Evolutionary conservation across 139 green algal species (phyloP).

Genomic region (Yamagishiella unicocca): DNA sequence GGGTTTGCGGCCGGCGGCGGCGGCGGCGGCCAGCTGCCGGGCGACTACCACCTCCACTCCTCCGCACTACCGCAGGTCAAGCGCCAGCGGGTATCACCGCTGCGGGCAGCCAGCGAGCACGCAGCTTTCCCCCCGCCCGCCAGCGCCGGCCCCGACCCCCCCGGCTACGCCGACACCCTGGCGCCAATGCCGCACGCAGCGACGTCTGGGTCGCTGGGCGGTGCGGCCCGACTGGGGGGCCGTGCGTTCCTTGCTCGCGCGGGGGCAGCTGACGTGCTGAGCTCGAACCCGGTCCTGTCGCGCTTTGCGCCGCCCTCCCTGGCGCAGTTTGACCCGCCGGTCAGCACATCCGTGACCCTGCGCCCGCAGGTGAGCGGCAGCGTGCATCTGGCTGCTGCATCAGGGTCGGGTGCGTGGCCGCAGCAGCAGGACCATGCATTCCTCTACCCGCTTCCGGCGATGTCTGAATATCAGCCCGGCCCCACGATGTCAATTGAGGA

Average conservation of each 20-base stretch:
- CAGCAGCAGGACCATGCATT: too few species aligned
- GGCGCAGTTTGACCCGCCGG: background rate
- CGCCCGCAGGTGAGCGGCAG: too few species aligned
- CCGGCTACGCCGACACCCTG: background rate
- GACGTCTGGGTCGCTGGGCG: too few species aligned
- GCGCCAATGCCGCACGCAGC: background rate
- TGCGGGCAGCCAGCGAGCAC: too few species aligned
- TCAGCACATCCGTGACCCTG: too few species aligned
- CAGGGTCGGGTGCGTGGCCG: too few species aligned
- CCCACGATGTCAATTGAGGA: too few species aligned
- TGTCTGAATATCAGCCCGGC: too few species aligned
- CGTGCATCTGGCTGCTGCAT: too few species aligned
- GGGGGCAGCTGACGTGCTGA: background rate
- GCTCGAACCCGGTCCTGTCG: background rate
- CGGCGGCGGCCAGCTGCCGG: background rate
- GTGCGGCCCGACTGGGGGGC: too few species aligned
- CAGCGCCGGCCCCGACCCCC: background rate
- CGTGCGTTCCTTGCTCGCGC: background rate
- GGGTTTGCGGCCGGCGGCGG: background rate
- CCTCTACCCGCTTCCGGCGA: too few species aligned
- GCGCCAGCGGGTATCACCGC: background rate
- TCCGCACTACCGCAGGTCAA: background rate
- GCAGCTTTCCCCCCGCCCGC: too few species aligned
- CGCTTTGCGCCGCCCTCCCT: slow-evolving; percentile 34
- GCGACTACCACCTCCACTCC: background rate